These are phyloP conservation scores for Tripterygium wilfordii DNA, from an alignment of 177 flowering plant genomes.

Conservation along the genomic window DNA sequence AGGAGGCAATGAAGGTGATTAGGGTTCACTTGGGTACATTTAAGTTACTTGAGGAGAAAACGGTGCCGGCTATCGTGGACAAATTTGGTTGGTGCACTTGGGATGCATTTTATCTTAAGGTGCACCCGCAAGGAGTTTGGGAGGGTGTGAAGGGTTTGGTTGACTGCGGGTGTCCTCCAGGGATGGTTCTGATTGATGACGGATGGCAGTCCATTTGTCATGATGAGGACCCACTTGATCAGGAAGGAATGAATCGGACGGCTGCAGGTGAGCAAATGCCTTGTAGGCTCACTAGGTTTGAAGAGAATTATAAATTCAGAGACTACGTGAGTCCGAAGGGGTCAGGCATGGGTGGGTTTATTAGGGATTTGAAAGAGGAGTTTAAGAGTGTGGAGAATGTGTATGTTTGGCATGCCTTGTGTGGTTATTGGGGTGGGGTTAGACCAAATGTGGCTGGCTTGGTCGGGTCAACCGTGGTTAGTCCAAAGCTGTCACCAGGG, in stretches of 20 bases:
- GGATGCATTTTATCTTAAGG: slow-evolving; percentile 81
- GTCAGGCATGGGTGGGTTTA: slow-evolving; percentile 63
- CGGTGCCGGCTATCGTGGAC: slow-evolving; percentile 64
- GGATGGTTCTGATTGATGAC: slow-evolving; percentile 66
- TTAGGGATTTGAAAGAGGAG: slow-evolving; percentile 53
- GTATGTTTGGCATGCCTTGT: slow-evolving; percentile 88
- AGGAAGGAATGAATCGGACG: slow-evolving; percentile 16
- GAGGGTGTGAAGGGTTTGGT: slow-evolving; percentile 57
- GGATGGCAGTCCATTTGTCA: slow-evolving; percentile 67
- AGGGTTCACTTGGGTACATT: slow-evolving; percentile 61
- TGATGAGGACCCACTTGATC: slow-evolving; percentile 29
- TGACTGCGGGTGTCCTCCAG: slow-evolving; percentile 75
- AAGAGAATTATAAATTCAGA: slow-evolving; percentile 61
- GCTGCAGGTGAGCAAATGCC: slow-evolving; percentile 80
- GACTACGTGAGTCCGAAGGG: slow-evolving; percentile 36
- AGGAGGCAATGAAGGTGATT: slow-evolving; percentile 48
- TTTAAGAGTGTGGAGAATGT: slow-evolving; percentile 59
- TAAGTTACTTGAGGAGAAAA: slow-evolving; percentile 63
- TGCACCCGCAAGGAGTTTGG: slow-evolving; percentile 61
- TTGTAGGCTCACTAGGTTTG: slow-evolving; percentile 52
- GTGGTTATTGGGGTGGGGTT: slow-evolving; percentile 86
- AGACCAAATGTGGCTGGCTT: slow-evolving; percentile 47
- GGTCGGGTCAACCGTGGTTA: slow-evolving; percentile 40
- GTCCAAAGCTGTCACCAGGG: slow-evolving; percentile 51
- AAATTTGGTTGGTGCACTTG: slow-evolving; percentile 94